Percentiles rank a stretch among this genome's conserved stretches.
phyloP scores from a whole-genome alignment of 306 rosid genomes.

The Gleditsia sinensis region DNA sequence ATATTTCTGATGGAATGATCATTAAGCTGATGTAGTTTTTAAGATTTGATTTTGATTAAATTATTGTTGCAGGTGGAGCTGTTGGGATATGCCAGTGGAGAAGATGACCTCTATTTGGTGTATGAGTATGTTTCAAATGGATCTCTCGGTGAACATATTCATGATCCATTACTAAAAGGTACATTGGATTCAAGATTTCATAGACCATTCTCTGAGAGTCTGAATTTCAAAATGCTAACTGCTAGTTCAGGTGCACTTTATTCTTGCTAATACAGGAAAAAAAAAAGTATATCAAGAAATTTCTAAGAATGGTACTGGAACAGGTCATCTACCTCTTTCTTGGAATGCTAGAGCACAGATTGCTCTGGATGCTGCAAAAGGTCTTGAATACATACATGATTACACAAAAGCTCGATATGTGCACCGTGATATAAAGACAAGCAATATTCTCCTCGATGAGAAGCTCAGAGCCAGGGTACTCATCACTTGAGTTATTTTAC shows the following conservation, averaged over 20 bases:
- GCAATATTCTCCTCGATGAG: constrained; percentile 66
- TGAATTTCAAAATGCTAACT: not conserved
- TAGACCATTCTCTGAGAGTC: not conserved
- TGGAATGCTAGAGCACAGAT: constrained; percentile 72
- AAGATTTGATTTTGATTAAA: not conserved
- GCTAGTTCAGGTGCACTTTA: not conserved
- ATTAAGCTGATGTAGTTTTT: not conserved
- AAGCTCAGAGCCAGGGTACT: constrained; percentile 74
- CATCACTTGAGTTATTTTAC: constrained; percentile 4
- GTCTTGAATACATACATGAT: constrained; percentile 81
- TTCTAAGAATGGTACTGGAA: constrained; percentile 20
- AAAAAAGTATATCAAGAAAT: constrained; percentile 12
- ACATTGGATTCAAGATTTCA: not conserved
- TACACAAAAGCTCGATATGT: constrained; percentile 69
- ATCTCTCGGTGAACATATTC: constrained; percentile 71
- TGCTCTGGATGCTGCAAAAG: constrained; percentile 76
- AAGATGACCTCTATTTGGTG: constrained; percentile 71
- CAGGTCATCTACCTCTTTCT: constrained; percentile 66
- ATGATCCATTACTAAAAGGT: constrained; percentile 70
- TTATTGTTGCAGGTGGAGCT: constrained; percentile 67
- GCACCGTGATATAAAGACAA: constrained; percentile 79
- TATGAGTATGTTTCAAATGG: constrained; percentile 73
- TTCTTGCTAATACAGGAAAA: not conserved
- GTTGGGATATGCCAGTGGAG: constrained; percentile 77
- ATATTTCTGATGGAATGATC: not conserved